Evolutionary conservation across 345 rosid genomes (phyloP), one percentile per base, ranked within the genome.

Genomic region (Lepidium didymum): DNA sequence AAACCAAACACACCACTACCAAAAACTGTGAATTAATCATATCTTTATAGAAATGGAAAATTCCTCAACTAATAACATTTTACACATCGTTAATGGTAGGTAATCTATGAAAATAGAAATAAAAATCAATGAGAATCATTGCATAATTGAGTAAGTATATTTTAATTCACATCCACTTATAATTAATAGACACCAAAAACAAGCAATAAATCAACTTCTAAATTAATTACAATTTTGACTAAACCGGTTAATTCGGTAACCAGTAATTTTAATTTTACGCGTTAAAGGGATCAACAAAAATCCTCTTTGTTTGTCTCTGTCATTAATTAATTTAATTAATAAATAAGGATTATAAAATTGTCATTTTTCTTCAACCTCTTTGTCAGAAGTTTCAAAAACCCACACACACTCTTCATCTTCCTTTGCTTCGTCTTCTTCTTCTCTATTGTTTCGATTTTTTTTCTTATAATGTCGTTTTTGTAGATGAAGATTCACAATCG

Each of bases 361-460:
- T 49, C 51, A 27, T 37, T 23, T 38, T 27, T 40, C 25, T 37
- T 35, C 34, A 33, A 33, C 60, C 52, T 69, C 54, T 49, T 61
- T 70, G 64, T 45, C 58, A 64, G 50, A 44, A 72, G 70, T 56
- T 72, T 72, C 59, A 44, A 72, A 72, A 62, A 54, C 54, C 63
- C 50, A n/a, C 60, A 19, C 31, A 64, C 71, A 56, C 66, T 33
- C 76, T 72, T 62, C 68, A 43, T 52, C 75, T 70, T 61, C 68
- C 25, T 38, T 40, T 15, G 19, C 38, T 18, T 36, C 46, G 4
- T 27, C 21, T 38, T 9, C 23, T 38, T 9, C 23, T 16, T 47
- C 27, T 18, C 10, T 42, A 12, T 53, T 44, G 35, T 10, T 56
- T 42, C 35, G 15, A 53, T 67, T 45, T 16, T 38, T 38, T 2